These are phyloP conservation scores for Arthrinium phaeospermum DNA, from an alignment of 2,329 filamentous ascomycete genomes.

Conservation along the genomic window DNA sequence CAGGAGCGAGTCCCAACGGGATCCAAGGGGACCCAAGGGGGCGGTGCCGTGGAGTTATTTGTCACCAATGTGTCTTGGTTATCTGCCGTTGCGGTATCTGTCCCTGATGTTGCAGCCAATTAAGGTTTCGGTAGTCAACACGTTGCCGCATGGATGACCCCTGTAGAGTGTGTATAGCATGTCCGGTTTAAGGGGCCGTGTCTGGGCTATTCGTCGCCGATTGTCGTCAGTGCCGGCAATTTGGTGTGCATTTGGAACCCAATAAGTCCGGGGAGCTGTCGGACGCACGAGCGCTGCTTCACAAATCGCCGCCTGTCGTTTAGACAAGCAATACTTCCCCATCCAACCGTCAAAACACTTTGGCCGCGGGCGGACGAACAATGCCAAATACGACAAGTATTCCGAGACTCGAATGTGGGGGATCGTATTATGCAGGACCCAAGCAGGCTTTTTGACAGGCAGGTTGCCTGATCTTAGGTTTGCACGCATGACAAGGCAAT, in stretches of 20 bases:
- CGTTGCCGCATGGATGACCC: background rate
- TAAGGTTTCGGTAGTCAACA: background rate
- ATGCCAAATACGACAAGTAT: background rate
- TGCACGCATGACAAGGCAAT: background rate
- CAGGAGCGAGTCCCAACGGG: background rate
- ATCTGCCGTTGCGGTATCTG: background rate
- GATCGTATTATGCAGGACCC: background rate
- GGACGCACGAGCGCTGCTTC: background rate
- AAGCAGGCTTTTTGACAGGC: background rate
- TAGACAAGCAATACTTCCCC: background rate
- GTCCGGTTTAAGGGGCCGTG: background rate
- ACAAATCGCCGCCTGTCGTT: background rate
- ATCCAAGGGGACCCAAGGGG: background rate
- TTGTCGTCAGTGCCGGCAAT: background rate
- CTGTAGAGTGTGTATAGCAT: background rate
- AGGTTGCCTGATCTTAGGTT: slow-evolving; percentile 6
- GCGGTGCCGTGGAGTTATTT: slow-evolving; percentile 1
- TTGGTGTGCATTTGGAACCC: background rate
- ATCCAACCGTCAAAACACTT: background rate
- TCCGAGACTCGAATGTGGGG: slow-evolving; percentile 11
- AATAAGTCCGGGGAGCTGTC: background rate
- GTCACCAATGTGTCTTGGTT: background rate
- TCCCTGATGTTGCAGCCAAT: background rate
- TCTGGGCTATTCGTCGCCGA: background rate
- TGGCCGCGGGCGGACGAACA: slow-evolving; percentile 10